Evolutionary conservation across 768 basidiomycete genomes (phyloP).

Genomic region (Lactifluus piperatus): DNA sequence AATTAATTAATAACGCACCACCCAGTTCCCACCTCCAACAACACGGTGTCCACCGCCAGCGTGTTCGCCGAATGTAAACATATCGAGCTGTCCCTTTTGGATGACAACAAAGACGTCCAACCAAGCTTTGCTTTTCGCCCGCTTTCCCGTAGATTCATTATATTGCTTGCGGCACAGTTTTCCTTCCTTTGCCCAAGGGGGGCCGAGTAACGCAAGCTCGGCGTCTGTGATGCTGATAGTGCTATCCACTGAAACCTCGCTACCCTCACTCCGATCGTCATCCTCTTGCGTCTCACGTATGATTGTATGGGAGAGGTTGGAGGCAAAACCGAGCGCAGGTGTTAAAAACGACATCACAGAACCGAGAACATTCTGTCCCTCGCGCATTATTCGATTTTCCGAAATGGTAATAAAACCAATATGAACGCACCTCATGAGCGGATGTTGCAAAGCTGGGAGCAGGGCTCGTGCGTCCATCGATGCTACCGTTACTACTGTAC

Average conservation of each 20-base stretch:
- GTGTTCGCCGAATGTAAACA: constrained; percentile 89
- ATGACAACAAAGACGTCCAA: constrained; percentile 94
- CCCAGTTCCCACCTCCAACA: constrained; percentile 97
- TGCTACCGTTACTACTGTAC: constrained; percentile 75
- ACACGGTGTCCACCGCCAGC: constrained; percentile 51
- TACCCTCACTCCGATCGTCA: constrained; percentile 68
- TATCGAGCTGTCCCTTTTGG: constrained; percentile 86
- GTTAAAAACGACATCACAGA: constrained; percentile 65
- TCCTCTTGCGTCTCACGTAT: constrained; percentile 91
- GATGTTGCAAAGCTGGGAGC: constrained; percentile 92
- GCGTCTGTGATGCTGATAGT: constrained; percentile 89
- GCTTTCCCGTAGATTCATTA: constrained; percentile 77
- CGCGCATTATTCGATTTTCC: constrained; percentile 3
- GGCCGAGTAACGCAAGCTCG: constrained; percentile 87
- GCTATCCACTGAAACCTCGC: constrained; percentile 56
- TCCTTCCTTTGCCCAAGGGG: constrained; percentile 99
- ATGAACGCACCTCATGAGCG: constrained; percentile 57
- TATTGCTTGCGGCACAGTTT: constrained; percentile 93
- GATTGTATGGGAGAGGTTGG: constrained; percentile 91
- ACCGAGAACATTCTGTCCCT: constrained; percentile 45
- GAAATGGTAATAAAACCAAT: not conserved
- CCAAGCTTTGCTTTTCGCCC: constrained; percentile 87
- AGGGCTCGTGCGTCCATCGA: constrained; percentile 88
- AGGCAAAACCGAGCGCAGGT: constrained; percentile 92
- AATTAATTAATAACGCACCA: constrained; percentile 51